Evolutionary conservation across 2,329 filamentous ascomycete species (phyloP).

Genomic region (Trichoderma oligosporum): DNA sequence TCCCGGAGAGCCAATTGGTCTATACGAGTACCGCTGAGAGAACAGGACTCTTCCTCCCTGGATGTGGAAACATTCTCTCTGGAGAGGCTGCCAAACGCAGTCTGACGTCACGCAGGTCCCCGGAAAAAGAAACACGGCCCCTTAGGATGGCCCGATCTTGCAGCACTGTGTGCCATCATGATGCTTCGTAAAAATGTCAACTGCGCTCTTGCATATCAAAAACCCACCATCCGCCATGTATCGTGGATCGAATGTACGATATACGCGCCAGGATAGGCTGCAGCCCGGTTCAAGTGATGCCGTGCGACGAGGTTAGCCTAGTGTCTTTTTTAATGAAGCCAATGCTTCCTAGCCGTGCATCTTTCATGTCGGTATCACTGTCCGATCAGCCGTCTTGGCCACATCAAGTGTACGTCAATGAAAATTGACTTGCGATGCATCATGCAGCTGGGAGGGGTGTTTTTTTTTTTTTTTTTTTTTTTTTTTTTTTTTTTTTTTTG

Average conservation of each 20-base stretch:
- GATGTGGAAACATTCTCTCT: not conserved
- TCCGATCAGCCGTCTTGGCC: constrained; percentile 12
- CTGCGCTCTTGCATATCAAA: not conserved
- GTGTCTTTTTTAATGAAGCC: not conserved
- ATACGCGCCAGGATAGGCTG: constrained; percentile 3
- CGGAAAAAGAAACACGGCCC: not conserved
- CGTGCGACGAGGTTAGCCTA: not conserved
- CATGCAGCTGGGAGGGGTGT: not conserved
- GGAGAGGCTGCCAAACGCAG: constrained; percentile 12
- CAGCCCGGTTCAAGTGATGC: not conserved
- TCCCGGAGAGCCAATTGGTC: not conserved
- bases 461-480: too few relatives aligned
- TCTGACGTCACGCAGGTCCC: constrained; percentile 16
- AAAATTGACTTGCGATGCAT: not conserved
- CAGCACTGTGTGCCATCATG: not conserved
- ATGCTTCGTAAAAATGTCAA: not conserved
- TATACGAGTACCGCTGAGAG: not conserved
- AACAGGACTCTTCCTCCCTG: not conserved
- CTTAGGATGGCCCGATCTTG: not conserved
- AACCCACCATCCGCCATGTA: too few relatives aligned
- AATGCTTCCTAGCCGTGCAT: not conserved
- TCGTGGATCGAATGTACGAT: not conserved
- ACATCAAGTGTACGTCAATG: constrained; percentile 8
- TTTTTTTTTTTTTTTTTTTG: too few relatives aligned
- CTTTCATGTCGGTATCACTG: not conserved